A percentile compares a stretch with the other conserved stretches of the same genome.
Evolutionary conservation across 441 rosid genomes (phyloP).

Genomic region (Geranium incanum): DNA sequence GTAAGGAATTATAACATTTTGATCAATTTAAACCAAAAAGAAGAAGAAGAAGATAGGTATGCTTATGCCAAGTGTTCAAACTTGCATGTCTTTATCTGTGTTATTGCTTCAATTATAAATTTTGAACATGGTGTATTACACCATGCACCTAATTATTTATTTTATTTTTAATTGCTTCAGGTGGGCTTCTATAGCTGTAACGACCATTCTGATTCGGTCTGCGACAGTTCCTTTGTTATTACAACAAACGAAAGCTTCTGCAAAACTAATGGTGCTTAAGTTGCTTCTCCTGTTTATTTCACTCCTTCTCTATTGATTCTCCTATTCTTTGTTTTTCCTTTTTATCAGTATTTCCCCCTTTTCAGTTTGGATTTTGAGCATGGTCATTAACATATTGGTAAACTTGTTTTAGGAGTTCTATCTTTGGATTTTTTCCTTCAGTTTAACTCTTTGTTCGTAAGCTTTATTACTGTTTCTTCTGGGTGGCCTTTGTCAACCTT

Average conservation of each 20-base stretch:
- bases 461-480: no score
- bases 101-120: not conserved
- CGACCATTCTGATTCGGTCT: conserved; percentile 63
- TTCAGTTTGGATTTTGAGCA: not conserved
- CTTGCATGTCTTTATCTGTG: no score
- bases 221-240: conserved; percentile 63
- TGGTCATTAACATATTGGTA: not conserved
- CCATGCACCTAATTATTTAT: not conserved
- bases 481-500: no score
- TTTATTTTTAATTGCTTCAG: conserved; percentile 31
- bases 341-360: no score
- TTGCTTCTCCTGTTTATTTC: conserved; percentile 2
- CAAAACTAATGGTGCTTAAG: conserved; percentile 50
- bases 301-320: no score
- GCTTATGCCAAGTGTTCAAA: not conserved
- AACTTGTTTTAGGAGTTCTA: no score
- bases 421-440: no score
- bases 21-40: not conserved
- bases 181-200: conserved; percentile 74
- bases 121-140: not conserved
- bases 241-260: conserved; percentile 67
- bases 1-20: not conserved
- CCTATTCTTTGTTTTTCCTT: no score
- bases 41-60: not conserved
- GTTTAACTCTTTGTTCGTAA: no score